Base-by-base conservation (phyloP, 345 rosid species). In the Streptanthus diversifolius region DNA sequence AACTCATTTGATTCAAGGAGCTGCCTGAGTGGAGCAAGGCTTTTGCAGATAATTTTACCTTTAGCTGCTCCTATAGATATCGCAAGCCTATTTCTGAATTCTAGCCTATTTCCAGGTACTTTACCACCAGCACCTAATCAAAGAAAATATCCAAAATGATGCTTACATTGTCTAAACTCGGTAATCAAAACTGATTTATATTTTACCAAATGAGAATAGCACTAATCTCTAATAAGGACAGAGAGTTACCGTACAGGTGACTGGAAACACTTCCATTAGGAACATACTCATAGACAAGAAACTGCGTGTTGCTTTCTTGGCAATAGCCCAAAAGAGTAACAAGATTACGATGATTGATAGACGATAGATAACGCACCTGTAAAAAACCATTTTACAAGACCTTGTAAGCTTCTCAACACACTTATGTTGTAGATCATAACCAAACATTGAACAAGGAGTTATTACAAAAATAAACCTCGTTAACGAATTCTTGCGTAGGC, bases 201-300 rank as follows among this genome's bases (percentile, higher is more conserved):
- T 66, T n/a, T n/a, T 17, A 63, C 75, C 72, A 49, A 51, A 39
- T 55, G 45, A 59, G 59, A 56, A 71, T 61, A 8, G 11, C 21
- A 59, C 25, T 45, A 55, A 19, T 41, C 72, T 53, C 68, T n/a
- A 39, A 22, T 52, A 54, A 53, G 85, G 88, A 82, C 78, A 82
- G 90, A 80, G 85, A 85, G 90, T 90, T 91, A 95, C 99, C 96
- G 70, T 88, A 90, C 89, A 91, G 83, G 84, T 95, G 96, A 83
- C 88, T 82, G 80, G 99, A 95, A 84, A 95, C 93, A 52, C 99
- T 95, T 61, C 99, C 99, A 77, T 87, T 90, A 49, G 97, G 97
- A 83, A 91, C 71, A 73, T 95, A 91, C 80, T 91, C 99, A 10
- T 89, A 87, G 62, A 95, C 76, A 51, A 95, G 95, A 79, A 85